Evolutionary conservation across 2,329 filamentous ascomycete genomes (phyloP), one percentile per base, ranked within the genome.

Genomic region (Hypocreales sp.): DNA sequence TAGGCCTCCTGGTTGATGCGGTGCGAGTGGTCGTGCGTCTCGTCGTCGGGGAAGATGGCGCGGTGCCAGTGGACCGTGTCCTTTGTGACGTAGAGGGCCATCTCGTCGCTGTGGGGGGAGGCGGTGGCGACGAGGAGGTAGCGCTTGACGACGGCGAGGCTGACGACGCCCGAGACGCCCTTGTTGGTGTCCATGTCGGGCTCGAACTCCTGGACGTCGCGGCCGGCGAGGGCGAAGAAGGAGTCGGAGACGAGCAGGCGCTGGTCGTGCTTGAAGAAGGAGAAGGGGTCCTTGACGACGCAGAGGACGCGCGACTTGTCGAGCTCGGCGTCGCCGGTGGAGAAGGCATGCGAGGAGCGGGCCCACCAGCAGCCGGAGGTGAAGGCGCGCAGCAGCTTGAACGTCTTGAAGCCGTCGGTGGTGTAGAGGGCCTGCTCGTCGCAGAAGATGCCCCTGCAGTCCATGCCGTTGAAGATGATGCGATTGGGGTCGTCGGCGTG

Each of bases 21-120:
- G 32, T 60, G 57, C 22, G 64, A 81, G 50, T 93, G 84, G 34
- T 82, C 77, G 35, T 60, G 56, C 24, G 59, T 79, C 48, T 92
- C 83, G 35, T 80, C 76, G 24, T 73, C 72, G 7, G 75, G 78
- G 51, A 98, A 95, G 45, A 92, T 72, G 32, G 87, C 87, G 28
- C 84, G 75, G 49, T 95, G 84, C 90, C 90, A 98, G 30, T 67
- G 74, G 27, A 72, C 61, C 9, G 81, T 76, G 48, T 98, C 83
- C 39, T 80, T 72, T 8, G 82, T 84, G 30, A 95, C 76, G 49
- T 81, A 98, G 29, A 98, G 67, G 4, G 83, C 83, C 66, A 94
- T 79, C 54, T 98, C 92, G 40, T 81, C 77, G 8, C 84, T 92
- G 26, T 77, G 73, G 20, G 72, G 63, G 12, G 84, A 79, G 35